phyloP scores from a whole-genome alignment of 202 grass and related monocot genomes.

The Tripidium arundinaceum region DNA sequence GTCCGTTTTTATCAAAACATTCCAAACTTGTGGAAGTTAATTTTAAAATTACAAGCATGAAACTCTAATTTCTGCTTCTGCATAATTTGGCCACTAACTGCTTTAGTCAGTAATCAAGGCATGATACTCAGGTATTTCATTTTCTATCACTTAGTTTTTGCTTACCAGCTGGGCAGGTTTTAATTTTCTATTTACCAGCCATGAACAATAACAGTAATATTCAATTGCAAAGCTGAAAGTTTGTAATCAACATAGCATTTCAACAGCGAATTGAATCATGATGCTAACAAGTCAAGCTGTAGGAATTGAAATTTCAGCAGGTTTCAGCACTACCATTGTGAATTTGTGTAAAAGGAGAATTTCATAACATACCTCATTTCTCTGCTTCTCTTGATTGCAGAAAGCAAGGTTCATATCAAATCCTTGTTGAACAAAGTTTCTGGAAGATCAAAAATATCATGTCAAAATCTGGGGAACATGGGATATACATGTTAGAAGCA shows the following conservation, averaged over 20 bases:
- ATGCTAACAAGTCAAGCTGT: background rate
- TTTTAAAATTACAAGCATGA: slow-evolving; percentile 7
- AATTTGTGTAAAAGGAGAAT: background rate
- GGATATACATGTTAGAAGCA: background rate
- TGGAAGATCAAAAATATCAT: slow-evolving; percentile 39
- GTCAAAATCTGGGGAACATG: slow-evolving; percentile 31
- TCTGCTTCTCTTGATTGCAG: slow-evolving; percentile 94
- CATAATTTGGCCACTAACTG: background rate
- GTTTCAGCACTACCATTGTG: background rate
- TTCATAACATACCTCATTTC: slow-evolving; percentile 62
- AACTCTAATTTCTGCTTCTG: background rate
- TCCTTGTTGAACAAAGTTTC: slow-evolving; percentile 87
- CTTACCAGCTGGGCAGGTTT: background rate
- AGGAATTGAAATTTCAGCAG: slow-evolving; percentile 10
- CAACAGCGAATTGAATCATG: background rate
- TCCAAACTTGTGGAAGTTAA: background rate
- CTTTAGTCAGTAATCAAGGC: slow-evolving; percentile 6
- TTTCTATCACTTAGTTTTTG: background rate
- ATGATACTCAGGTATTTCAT: background rate
- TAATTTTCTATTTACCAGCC: slow-evolving; percentile 2
- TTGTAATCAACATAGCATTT: slow-evolving; percentile 26
- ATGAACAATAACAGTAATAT: slow-evolving; percentile 4
- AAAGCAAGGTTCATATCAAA: slow-evolving; percentile 97
- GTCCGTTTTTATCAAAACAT: background rate
- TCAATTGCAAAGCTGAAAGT: slow-evolving; percentile 1